Conservation (phyloP, 2,329 filamentous ascomycete species). For the Fusarium beomiforme region DNA sequence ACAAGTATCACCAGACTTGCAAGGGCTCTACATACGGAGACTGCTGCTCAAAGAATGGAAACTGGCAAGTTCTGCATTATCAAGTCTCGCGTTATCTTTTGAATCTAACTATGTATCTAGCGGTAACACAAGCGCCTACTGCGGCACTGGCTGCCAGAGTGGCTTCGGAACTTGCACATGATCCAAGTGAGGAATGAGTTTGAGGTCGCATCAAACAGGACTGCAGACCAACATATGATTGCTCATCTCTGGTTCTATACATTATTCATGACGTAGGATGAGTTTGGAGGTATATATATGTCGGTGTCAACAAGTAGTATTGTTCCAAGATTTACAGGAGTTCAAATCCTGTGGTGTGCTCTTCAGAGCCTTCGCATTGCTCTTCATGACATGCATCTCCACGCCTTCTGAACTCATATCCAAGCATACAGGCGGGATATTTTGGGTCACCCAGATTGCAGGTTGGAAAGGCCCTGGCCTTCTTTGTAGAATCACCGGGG, state of each 20-base stretch:
- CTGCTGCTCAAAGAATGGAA: conserved; percentile 20
- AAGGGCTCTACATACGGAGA: conserved; percentile 26
- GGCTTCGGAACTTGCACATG: conserved; percentile 11
- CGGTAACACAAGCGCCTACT: conserved; percentile 24
- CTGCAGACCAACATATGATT: neutral
- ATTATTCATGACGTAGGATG: neutral
- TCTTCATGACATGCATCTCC: neutral
- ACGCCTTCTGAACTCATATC: neutral
- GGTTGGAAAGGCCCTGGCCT: neutral
- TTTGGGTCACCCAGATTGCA: neutral
- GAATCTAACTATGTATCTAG: neutral
- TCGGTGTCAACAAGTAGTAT: no score
- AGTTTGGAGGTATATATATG: neutral
- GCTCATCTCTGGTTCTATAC: neutral
- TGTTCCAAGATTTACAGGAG: neutral
- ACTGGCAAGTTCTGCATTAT: conserved; percentile 3
- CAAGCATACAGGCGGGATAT: neutral
- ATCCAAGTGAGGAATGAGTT: neutral
- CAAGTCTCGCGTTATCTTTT: neutral
- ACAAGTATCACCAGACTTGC: conserved; percentile 33
- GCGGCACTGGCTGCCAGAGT: conserved; percentile 1
- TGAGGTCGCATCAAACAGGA: neutral
- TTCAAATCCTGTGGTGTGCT: neutral
- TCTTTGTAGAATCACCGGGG: neutral
- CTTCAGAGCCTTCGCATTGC: neutral